Conservation (phyloP, 2,329 filamentous ascomycete species). For the Pestalotiopsis sp. region DNA sequence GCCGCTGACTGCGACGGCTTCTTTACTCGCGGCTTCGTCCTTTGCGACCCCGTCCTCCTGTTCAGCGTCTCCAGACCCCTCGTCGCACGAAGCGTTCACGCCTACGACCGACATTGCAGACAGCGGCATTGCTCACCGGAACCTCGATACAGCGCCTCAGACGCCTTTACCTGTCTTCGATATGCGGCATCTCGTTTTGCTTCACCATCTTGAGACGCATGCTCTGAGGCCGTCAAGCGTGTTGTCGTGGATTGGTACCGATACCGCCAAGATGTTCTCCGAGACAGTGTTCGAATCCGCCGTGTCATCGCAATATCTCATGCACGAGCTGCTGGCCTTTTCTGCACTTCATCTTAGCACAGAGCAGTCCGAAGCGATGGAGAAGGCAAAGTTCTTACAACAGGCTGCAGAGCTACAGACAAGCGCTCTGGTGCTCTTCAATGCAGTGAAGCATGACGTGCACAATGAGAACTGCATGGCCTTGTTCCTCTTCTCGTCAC, state of each 20-base stretch:
- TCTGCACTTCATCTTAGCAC: neutral
- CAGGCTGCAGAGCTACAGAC: neutral
- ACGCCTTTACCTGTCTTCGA: neutral
- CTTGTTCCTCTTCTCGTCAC: slow-evolving; percentile 5
- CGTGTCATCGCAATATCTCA: neutral
- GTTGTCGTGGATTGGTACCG: neutral
- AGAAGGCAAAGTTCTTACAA: neutral
- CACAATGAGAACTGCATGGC: neutral
- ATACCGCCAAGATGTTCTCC: neutral
- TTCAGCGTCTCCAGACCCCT: neutral
- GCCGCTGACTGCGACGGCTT: neutral
- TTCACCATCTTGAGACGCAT: neutral
- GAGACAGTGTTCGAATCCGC: neutral
- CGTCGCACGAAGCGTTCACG: neutral
- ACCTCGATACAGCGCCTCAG: neutral
- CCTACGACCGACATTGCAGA: neutral
- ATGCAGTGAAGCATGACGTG: neutral
- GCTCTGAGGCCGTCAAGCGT: neutral
- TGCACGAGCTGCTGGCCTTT: slow-evolving; percentile 7
- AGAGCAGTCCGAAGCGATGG: neutral
- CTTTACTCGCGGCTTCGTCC: neutral
- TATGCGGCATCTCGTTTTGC: neutral
- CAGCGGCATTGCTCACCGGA: neutral
- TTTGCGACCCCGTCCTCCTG: neutral
- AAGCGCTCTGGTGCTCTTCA: neutral